A percentile compares a stretch with the other conserved stretches of the same genome.
These are phyloP conservation scores for Bryum argenteum DNA, from an alignment of 225 moss, liverwort and hornwort species.

Conservation along the genomic window DNA sequence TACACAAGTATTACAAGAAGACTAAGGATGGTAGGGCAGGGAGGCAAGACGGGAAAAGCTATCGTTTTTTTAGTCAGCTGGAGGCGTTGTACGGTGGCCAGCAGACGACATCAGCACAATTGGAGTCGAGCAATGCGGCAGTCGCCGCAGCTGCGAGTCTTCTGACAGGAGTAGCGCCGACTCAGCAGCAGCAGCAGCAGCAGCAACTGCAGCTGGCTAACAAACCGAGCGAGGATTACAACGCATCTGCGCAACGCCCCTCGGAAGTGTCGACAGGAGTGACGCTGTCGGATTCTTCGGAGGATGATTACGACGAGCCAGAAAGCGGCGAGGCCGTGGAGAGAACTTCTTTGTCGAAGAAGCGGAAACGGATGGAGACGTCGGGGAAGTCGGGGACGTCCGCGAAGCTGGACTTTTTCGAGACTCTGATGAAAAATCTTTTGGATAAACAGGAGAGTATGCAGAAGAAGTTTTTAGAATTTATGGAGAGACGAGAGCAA, in stretches of 20 bases:
- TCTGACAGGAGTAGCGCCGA: conserved; percentile 52
- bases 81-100: conserved; percentile 89
- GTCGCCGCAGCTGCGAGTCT: conserved; percentile 43
- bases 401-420: conserved; percentile 66
- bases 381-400: conserved; percentile 40
- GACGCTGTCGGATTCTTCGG: conserved; percentile 83
- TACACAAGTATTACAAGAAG: conserved; percentile 99
- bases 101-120: conserved; percentile 39
- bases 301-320: conserved; percentile 87
- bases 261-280: conserved; percentile 85
- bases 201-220: conserved; percentile 10
- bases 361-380: conserved; percentile 68
- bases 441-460: conserved; percentile 96
- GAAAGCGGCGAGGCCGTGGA: conserved; percentile 72
- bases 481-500: conserved; percentile 92
- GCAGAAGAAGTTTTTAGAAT: conserved; percentile 88
- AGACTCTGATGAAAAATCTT: conserved; percentile 77
- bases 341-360: conserved; percentile 57
- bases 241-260: conserved; percentile 69
- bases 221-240: conserved; percentile 52
- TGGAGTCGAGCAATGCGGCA: conserved; percentile 43
- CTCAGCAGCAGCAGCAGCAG: conserved; percentile 1
- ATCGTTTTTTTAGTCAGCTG: conserved; percentile 91
- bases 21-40: conserved; percentile 98
- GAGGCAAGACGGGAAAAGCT: conserved; percentile 93